Evolutionary conservation across 1,139 yeast species (phyloP).

Genomic region (Candida mesenterica): DNA sequence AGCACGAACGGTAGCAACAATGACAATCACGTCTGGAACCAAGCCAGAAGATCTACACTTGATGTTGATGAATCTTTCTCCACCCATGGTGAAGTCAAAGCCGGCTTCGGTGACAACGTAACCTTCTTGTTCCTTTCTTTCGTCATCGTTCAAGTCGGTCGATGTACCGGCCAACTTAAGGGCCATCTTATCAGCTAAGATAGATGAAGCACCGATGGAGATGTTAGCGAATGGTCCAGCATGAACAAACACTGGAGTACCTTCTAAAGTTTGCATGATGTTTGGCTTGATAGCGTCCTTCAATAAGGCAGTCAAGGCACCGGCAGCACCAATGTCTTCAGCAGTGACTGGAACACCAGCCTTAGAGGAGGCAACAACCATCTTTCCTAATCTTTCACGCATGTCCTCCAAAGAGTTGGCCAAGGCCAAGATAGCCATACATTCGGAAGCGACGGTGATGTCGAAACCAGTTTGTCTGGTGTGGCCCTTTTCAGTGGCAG

Average conservation of each 20-base stretch:
- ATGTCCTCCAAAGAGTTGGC: constrained; percentile 78
- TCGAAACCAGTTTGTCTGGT: constrained; percentile 92
- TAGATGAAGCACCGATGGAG: constrained; percentile 94
- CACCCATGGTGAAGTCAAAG: constrained; percentile 99
- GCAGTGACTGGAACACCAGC: constrained; percentile 90
- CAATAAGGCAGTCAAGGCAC: constrained; percentile 92
- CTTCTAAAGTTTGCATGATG: constrained; percentile 96
- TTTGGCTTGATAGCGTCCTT: constrained; percentile 98
- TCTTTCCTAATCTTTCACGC: constrained; percentile 86
- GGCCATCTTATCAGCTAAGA: constrained; percentile 93
- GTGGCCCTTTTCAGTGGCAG: constrained; percentile 91
- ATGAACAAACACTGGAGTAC: constrained; percentile 96
- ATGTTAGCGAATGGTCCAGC: constrained; percentile 99
- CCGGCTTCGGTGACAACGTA: constrained; percentile 98
- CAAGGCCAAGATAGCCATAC: constrained; percentile 97
- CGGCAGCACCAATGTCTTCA: constrained; percentile 96
- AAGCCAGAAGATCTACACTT: constrained; percentile 93
- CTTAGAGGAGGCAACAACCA: constrained; percentile 84
- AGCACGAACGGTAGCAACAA: constrained; percentile 97
- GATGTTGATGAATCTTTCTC: constrained; percentile 95
- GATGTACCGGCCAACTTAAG: constrained; percentile 83
- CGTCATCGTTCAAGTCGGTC: constrained; percentile 40
- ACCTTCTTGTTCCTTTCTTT: constrained; percentile 66
- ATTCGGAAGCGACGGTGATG: constrained; percentile 94
- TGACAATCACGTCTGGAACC: constrained; percentile 86